Evolutionary conservation across 2,329 filamentous ascomycete genomes (phyloP).

Genomic region (Aspergillus ochraceoroseus): DNA sequence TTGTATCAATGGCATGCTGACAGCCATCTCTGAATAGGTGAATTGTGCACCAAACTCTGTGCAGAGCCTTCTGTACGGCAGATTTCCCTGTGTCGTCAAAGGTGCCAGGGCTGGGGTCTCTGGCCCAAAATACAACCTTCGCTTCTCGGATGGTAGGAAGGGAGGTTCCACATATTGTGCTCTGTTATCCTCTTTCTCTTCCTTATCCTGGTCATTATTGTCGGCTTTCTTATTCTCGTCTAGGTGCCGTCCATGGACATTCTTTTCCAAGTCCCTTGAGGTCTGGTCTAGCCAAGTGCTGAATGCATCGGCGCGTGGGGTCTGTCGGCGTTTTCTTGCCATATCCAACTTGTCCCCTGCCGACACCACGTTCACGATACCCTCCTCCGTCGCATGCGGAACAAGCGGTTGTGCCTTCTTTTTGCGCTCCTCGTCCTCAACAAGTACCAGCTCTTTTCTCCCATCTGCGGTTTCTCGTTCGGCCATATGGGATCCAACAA

Average conservation of each 20-base stretch:
- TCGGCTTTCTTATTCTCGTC: conserved; percentile 32
- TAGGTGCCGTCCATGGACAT: conserved; percentile 46
- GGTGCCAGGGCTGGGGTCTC: conserved; percentile 94
- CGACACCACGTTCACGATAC: conserved; percentile 69
- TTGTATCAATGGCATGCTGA: conserved; percentile 82
- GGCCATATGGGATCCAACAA: conserved; percentile 78
- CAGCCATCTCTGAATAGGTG: conserved; percentile 98
- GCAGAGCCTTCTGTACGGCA: conserved; percentile 88
- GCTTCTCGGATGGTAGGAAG: conserved; percentile 86
- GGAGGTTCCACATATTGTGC: conserved; percentile 82
- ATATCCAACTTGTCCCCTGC: conserved; percentile 68
- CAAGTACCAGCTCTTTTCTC: conserved; percentile 70
- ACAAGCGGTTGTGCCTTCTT: conserved; percentile 33
- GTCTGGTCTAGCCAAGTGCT: conserved; percentile 71
- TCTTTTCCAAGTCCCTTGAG: conserved; percentile 46
- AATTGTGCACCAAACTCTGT: conserved; percentile 83
- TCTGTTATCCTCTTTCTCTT: conserved; percentile 61
- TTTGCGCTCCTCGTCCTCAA: conserved; percentile 53
- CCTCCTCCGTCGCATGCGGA: conserved; percentile 47
- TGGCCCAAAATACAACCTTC: conserved; percentile 84
- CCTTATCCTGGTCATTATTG: conserved; percentile 33
- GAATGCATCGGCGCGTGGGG: conserved; percentile 70
- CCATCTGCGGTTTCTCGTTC: conserved; percentile 76
- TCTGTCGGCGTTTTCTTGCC: conserved; percentile 64
- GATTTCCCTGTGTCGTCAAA: conserved; percentile 91